Base-by-base conservation (phyloP, 2,329 filamentous ascomycete genomes). In the Chaetomium globosum region DNA sequence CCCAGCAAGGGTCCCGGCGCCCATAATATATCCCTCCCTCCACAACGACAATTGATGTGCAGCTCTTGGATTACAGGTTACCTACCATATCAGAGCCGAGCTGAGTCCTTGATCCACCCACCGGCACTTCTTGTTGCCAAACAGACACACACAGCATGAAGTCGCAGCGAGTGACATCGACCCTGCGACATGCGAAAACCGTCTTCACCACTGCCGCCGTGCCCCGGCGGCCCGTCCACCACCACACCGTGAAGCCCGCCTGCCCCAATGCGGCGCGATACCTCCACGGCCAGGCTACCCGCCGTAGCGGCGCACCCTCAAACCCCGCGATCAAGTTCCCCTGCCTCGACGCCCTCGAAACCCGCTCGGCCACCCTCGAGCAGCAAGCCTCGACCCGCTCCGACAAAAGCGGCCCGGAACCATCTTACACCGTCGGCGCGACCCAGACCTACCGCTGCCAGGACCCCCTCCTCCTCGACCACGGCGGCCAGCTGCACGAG, bases 311-410 rank as follows among this genome's bases (percentile, higher is more conserved):
- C 67, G 79, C 78, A 39, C 83, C 86, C 1, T 91, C 90, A 4
- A 96, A 96, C 74, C 91, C 92, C 3, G 89, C 92, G 70, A 90
- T 96, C 83, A 88, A 90, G 0, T 97, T 97, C 72, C 93, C 93
- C 3, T 97, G 93, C 74, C 88, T 97, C 54, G 93, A 97, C 74
- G 92, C 90, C 2, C 82, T 93, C 64, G 93, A 96, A 74, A 85
- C 84, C 43, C 89, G 89, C 68, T 92, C 94, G 0, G 90, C 90
- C 5, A 89, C 82, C 10, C 87, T 98, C 55, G 85, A 69, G 56
- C 55, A 69, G 19, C 66, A 85, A 70, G 83, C 61, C 26, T 59
- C 66, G 13, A 31, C 67, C 13, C 65, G 65, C 26, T 91, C 89
- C 46, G 82, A 89, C 56, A 85, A 87, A 19, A 88, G 87, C 55